phyloP scores from a whole-genome alignment of 73 alveolate genomes.

The Tetrahymena thermophila region DNA sequence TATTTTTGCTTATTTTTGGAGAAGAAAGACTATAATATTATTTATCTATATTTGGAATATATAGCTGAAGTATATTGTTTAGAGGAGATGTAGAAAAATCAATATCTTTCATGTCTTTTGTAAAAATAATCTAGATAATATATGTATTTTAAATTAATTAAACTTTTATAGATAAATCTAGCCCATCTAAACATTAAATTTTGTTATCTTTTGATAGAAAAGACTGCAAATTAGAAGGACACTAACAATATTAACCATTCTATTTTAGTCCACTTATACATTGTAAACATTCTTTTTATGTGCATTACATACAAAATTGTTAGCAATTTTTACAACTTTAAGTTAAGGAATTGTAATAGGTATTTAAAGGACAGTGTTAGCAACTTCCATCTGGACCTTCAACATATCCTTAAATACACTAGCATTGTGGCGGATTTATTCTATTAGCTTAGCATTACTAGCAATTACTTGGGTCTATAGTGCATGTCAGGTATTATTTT shows the following conservation, averaged over 20 bases:
- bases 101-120: not conserved
- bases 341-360: not conserved
- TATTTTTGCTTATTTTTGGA: not conserved
- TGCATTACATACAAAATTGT: not conserved
- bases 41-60: not conserved
- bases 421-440: not conserved
- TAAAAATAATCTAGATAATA: too few relatives aligned
- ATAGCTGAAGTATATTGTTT: not conserved
- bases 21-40: not conserved
- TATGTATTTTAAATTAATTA: too few relatives aligned
- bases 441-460: not conserved
- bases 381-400: not conserved
- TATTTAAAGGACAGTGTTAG: not conserved
- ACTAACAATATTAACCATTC: not conserved
- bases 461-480: not conserved
- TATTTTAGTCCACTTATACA: not conserved
- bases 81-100: not conserved
- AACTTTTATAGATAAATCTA: not conserved
- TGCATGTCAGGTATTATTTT: not conserved
- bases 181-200: not conserved
- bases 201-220: not conserved
- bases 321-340: not conserved
- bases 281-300: not conserved
- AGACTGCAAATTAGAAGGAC: not conserved
- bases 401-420: not conserved